Percentiles rank a stretch among this genome's conserved stretches.
phyloP scores from a whole-genome alignment of 2,329 filamentous ascomycete genomes.

The Neonectria ditissima region DNA sequence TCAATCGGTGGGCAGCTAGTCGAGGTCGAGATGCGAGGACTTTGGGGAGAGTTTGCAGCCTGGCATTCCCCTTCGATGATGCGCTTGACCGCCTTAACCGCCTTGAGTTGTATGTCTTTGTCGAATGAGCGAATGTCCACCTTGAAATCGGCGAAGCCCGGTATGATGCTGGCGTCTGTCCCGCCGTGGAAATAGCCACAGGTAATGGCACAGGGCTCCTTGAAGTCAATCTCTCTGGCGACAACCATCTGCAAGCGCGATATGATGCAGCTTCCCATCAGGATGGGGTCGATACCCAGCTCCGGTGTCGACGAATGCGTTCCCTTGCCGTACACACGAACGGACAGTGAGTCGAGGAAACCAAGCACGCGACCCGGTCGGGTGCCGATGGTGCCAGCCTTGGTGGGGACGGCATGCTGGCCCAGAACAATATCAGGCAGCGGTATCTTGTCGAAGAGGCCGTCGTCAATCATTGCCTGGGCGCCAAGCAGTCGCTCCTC shows the following conservation, averaged over 20 bases:
- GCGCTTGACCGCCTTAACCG: too few species aligned
- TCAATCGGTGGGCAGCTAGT: too few species aligned
- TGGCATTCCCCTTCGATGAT: too few species aligned
- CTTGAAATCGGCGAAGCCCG: too few species aligned
- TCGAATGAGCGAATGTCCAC: too few species aligned
- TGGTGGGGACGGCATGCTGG: conserved; percentile 46
- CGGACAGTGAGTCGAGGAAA: conserved; percentile 43
- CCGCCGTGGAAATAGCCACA: too few species aligned
- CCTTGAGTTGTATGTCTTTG: too few species aligned
- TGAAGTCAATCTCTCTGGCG: conserved; percentile 46
- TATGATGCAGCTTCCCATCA: conserved; percentile 57
- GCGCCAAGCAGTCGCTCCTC: conserved; percentile 75
- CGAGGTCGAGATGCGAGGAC: too few species aligned
- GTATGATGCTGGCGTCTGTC: too few species aligned
- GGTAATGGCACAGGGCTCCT: too few species aligned
- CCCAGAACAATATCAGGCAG: conserved; percentile 53
- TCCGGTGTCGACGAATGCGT: conserved; percentile 58
- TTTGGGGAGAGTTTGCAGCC: too few species aligned
- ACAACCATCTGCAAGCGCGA: conserved; percentile 50
- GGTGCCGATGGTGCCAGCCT: conserved; percentile 49
- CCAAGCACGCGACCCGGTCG: conserved; percentile 43
- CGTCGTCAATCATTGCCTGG: conserved; percentile 53
- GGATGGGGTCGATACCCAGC: conserved; percentile 57
- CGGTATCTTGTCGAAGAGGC: conserved; percentile 48
- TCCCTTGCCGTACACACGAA: conserved; percentile 53